Conservation (phyloP, 352 stramenopile species). For the Phytopythium oedochilum region DNA sequence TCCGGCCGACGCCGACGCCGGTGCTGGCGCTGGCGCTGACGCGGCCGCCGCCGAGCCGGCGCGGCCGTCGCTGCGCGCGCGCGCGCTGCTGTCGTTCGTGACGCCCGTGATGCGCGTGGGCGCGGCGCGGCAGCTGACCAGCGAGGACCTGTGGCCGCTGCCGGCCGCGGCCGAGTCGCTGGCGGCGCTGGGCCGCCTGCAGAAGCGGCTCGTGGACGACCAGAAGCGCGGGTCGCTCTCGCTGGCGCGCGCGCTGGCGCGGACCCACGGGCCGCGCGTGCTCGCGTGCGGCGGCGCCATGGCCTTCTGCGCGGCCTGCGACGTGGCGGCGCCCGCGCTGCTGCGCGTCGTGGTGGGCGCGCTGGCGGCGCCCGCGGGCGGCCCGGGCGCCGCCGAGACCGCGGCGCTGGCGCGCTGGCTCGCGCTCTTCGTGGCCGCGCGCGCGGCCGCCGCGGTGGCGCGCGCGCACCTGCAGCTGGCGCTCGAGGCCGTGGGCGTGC, state of each 20-base stretch:
- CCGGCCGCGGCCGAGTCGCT: conserved; percentile 15
- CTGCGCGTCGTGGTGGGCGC: conserved; percentile 40
- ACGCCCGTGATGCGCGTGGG: conserved; percentile 33
- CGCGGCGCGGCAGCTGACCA: conserved; percentile 35
- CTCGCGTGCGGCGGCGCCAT: conserved; percentile 19
- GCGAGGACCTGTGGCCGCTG: conserved; percentile 41
- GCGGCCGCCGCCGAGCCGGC: too few relatives aligned
- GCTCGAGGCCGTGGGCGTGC: conserved; percentile 22
- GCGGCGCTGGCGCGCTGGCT: conserved; percentile 31
- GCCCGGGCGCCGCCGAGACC: conserved; percentile 9
- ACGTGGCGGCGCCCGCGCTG: conserved; percentile 35
- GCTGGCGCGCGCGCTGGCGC: conserved; percentile 12
- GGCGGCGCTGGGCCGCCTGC: conserved; percentile 19
- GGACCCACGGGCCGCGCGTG: conserved; percentile 21
- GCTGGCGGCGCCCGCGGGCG: conserved; percentile 7
- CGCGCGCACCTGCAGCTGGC: conserved; percentile 18
- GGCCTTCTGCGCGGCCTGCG: conserved; percentile 25
- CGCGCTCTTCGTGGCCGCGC: conserved; percentile 32
- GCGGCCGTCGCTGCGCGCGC: conserved; percentile 10
- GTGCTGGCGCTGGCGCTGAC: too few relatives aligned
- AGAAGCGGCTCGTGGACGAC: too few relatives aligned
- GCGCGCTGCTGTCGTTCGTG: conserved; percentile 36
- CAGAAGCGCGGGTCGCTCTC: conserved; percentile 19
- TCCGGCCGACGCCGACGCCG: not conserved
- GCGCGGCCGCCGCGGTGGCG: conserved; percentile 23